Base-by-base conservation (phyloP, 805 yeast species). In the Metschnikowia gruessii region DNA sequence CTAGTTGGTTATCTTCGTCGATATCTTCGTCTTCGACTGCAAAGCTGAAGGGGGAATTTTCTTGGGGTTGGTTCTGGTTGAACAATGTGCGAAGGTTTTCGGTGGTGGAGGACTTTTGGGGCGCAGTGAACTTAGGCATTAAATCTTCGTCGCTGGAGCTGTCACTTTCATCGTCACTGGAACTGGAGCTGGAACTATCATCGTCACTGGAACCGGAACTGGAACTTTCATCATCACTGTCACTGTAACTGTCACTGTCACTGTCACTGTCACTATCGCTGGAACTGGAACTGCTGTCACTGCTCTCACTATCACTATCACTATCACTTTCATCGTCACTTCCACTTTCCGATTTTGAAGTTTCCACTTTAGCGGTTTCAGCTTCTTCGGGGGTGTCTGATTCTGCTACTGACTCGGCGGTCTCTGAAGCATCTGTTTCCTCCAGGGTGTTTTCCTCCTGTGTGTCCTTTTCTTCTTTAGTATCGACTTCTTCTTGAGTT, bases 51-150 rank as follows among this genome's bases (percentile, higher is more conserved):
- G 65, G 41, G 48, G 38, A 11, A 10, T 15, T 33, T 19, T 35
- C 29, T 19, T 37, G 33, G 18, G 17, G 32, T 0, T 80, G 75
- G 44, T 77, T 76, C 0, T 80, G 76, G 46, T 78, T 77, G 63
- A 86, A 78, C 34, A 85, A 67, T 0, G 78, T 65, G 60, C 92
- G 77, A 41, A 86, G 72, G 0, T 76, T 73, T 53, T 85, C 91
- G 0, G 90, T 83, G 29, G 56, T 58, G 45, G 73, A 74, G 43
- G 75, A 69, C 2, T 60, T 59, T 0, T 51, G 45, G 4, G 55
- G 37, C 3, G 58, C 48, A 1, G 80, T 80, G 58, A 81, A 82
- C 0, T 74, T 69, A 9, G 87, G 87, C 35, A 80, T 65, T 52
- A 78, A 79, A 48, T 80, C 81, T 3, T 73, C 76, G 19, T 49